Percentiles rank a stretch among this genome's conserved stretches.
phyloP scores from a whole-genome alignment of 345 rosid genomes.

The Gossypium turneri region DNA sequence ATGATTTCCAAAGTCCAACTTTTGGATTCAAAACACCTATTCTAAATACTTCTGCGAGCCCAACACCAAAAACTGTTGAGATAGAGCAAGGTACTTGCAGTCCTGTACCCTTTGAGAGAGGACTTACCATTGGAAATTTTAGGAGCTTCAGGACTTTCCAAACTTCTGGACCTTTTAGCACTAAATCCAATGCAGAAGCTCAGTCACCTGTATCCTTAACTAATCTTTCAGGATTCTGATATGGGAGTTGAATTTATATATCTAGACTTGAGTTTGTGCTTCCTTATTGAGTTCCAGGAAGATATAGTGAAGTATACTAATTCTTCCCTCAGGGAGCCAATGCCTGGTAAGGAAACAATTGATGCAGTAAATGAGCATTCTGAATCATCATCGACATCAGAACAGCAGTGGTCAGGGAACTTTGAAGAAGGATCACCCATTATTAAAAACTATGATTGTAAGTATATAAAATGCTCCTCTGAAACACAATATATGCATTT shows the following conservation, averaged over 20 bases:
- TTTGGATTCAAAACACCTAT: conserved; percentile 44
- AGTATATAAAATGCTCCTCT: conserved; percentile 3
- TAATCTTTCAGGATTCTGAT: conserved; percentile 7
- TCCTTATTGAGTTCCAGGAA: conserved; percentile 54
- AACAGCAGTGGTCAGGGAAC: conserved; percentile 45
- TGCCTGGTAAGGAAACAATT: conserved; percentile 27
- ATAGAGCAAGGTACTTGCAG: conserved; percentile 31
- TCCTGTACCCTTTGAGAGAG: conserved; percentile 33
- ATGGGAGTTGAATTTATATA: background rate
- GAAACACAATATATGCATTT: background rate
- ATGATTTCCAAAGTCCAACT: conserved; percentile 60
- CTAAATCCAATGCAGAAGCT: conserved; percentile 32
- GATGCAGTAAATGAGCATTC: conserved; percentile 35
- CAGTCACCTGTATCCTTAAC: conserved; percentile 52
- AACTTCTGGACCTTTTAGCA: conserved; percentile 36
- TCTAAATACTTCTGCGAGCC: conserved; percentile 37
- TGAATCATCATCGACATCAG: conserved; percentile 37
- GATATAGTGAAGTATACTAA: conserved; percentile 35
- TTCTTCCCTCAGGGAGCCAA: conserved; percentile 34
- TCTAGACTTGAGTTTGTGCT: conserved; percentile 27
- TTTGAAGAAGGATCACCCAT: conserved; percentile 45
- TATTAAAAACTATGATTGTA: conserved; percentile 26
- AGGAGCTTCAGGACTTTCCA: conserved; percentile 36
- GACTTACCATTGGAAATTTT: conserved; percentile 28
- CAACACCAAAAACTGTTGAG: conserved; percentile 41